Evolutionary conservation across 2,329 filamentous ascomycete genomes (phyloP).

Genomic region (Colletotrichum paranaense): DNA sequence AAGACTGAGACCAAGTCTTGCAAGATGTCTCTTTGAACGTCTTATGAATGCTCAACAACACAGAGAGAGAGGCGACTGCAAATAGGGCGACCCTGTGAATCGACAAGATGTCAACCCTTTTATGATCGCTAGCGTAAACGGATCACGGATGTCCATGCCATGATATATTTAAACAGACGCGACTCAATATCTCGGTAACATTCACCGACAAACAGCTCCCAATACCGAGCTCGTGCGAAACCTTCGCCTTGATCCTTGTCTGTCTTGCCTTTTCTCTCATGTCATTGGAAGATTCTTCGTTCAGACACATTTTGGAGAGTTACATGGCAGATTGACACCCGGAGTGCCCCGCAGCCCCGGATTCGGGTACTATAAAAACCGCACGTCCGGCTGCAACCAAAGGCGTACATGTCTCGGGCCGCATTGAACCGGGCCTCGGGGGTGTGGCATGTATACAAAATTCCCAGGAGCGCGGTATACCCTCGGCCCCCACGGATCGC

Average conservation of each 20-base stretch:
- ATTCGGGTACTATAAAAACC: not conserved
- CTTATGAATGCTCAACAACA: not conserved
- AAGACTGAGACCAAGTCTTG: not conserved
- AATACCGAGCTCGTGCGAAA: not conserved
- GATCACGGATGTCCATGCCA: not conserved
- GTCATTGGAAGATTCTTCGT: not conserved
- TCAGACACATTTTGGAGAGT: not conserved
- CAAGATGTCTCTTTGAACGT: not conserved
- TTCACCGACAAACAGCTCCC: not conserved
- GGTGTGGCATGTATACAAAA: not conserved
- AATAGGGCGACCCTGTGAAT: too few species aligned
- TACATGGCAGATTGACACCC: not conserved
- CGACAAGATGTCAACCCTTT: not conserved
- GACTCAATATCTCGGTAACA: not conserved
- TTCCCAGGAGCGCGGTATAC: too few species aligned
- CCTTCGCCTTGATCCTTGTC: not conserved
- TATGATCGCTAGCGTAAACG: not conserved
- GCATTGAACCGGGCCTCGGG: constrained; percentile 15
- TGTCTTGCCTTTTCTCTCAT: not conserved
- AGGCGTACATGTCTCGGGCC: not conserved
- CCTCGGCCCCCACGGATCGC: not conserved
- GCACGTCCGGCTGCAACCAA: not conserved
- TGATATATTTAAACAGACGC: not conserved
- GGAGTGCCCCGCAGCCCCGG: not conserved
- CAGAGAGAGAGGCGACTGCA: not conserved